phyloP scores from a whole-genome alignment of 1,284 basidiomycete genomes.

The Sparassis latifolia region DNA sequence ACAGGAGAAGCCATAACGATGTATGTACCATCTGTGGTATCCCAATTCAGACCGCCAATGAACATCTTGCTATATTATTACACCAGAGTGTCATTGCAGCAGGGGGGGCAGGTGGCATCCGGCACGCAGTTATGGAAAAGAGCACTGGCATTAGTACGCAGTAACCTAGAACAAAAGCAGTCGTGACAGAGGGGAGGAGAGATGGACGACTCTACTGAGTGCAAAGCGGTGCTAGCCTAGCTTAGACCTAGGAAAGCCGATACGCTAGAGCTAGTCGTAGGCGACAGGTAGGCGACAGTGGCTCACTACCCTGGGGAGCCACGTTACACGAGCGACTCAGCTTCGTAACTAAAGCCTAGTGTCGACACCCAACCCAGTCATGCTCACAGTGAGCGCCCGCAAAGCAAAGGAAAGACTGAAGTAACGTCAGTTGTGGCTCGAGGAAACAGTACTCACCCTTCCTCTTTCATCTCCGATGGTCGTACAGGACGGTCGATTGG shows the following conservation, averaged over 20 bases:
- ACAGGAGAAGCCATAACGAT: constrained; percentile 21
- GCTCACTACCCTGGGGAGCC: constrained; percentile 31
- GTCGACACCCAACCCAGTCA: constrained; percentile 18
- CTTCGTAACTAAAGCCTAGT: constrained; percentile 21
- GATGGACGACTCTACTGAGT: constrained; percentile 61
- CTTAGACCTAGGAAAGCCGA: constrained; percentile 56
- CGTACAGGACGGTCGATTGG: constrained; percentile 65
- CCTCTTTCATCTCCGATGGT: constrained; percentile 96
- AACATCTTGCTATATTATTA: constrained; percentile 86
- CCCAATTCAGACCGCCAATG: constrained; percentile 96
- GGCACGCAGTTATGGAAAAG: constrained; percentile 26
- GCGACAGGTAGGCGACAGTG: constrained; percentile 32
- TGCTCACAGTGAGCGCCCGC: constrained; percentile 17
- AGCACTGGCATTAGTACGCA: constrained; percentile 67
- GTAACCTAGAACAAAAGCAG: constrained; percentile 64
- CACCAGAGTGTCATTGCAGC: constrained; percentile 10
- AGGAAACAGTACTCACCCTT: constrained; percentile 76
- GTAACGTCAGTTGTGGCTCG: no score
- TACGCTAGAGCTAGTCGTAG: constrained; percentile 56
- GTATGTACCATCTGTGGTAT: constrained; percentile 88
- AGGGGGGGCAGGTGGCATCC: constrained; percentile 18
- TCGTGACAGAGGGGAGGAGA: constrained; percentile 49
- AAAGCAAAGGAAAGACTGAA: no score
- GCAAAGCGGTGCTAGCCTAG: constrained; percentile 48
- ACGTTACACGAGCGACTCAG: constrained; percentile 25